These are phyloP conservation scores for Candida namnaoensis DNA, from an alignment of 805 yeast genomes.

Conservation along the genomic window DNA sequence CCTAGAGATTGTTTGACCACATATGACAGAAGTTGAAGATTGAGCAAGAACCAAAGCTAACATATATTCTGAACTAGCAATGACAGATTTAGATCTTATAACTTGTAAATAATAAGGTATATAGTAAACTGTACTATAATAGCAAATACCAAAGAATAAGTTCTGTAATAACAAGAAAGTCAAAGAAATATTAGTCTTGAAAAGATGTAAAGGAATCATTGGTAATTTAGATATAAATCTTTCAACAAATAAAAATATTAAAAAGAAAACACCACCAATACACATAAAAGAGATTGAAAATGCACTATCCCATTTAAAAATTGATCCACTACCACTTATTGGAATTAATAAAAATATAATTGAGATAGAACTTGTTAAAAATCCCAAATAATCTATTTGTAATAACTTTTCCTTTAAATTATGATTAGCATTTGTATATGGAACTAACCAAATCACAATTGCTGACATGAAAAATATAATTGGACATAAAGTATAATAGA, in stretches of 20 bases:
- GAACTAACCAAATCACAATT: constrained; percentile 16
- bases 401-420: constrained; percentile 9
- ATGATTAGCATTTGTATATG: background rate
- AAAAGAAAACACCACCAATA: constrained; percentile 27
- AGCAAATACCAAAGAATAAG: constrained; percentile 39
- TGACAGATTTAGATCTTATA: background rate
- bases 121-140: constrained; percentile 35
- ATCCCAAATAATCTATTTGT: background rate
- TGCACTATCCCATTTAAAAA: constrained; percentile 38
- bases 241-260: constrained; percentile 37
- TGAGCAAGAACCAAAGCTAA: background rate
- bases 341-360: constrained; percentile 42
- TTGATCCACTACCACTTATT: constrained; percentile 50
- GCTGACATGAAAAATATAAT: constrained; percentile 17
- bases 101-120: constrained; percentile 28
- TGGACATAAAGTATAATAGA: constrained; percentile 29
- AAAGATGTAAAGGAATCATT: constrained; percentile 41
- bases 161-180: constrained; percentile 25
- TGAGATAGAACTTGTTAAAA: constrained; percentile 34
- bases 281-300: constrained; percentile 24
- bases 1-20: background rate
- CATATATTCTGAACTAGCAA: background rate
- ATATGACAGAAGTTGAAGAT: background rate
- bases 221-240: constrained; percentile 39
- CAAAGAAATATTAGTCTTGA: constrained; percentile 25